Percentiles rank a stretch among this genome's conserved stretches.
These are phyloP conservation scores for Chionographis japonica DNA, from an alignment of 106 monocot species.

Conservation along the genomic window DNA sequence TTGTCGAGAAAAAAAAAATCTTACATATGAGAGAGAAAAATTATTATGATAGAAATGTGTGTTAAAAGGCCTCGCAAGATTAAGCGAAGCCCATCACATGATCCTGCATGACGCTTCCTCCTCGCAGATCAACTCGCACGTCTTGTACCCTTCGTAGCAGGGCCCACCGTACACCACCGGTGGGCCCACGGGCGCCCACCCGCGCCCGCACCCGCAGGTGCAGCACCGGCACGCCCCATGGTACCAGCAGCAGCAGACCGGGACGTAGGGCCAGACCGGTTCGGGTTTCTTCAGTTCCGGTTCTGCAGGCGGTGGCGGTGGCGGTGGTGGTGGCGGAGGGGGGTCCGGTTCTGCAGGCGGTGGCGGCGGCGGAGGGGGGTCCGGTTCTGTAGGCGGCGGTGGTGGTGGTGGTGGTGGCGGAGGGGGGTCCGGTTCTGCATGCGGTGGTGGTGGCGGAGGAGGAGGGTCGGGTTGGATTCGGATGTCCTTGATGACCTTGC, in stretches of 20 bases:
- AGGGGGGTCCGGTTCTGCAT: background rate
- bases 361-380: background rate
- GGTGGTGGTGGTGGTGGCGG: conserved; percentile 4
- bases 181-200: background rate
- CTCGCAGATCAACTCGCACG: background rate
- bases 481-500: conserved; percentile 56
- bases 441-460: background rate
- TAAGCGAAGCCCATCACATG: conserved; percentile 4
- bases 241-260: conserved; percentile 28
- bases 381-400: background rate
- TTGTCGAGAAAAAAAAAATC: no score
- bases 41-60: no score
- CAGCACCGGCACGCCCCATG: conserved; percentile 30
- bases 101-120: background rate
- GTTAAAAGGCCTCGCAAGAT: no score
- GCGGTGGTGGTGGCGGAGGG: background rate
- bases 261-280: conserved; percentile 13
- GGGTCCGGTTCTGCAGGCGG: background rate
- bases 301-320: conserved; percentile 4
- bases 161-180: background rate
- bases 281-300: background rate
- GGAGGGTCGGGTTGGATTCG: conserved; percentile 19
- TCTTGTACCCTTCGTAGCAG: background rate
- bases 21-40: no score
- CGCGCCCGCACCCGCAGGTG: conserved; percentile 24